These are phyloP conservation scores for Clitoria ternatea DNA, from an alignment of 306 rosid species.

Conservation along the genomic window DNA sequence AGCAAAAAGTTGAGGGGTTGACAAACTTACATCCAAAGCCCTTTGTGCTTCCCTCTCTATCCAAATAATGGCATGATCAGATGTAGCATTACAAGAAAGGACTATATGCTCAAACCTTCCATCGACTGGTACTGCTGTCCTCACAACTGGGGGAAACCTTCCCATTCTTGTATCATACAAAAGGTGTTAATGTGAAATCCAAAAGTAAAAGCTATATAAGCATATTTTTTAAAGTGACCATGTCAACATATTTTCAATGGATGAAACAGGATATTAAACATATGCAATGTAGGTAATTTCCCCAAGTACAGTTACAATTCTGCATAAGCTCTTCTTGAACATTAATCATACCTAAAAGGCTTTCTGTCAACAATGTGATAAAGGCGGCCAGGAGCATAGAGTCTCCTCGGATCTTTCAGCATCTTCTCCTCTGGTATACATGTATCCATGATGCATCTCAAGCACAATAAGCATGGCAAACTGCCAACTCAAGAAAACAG, in stretches of 20 bases:
- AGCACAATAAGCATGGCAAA: constrained; percentile 88
- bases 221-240: not conserved
- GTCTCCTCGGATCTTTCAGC: constrained; percentile 97
- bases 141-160: constrained; percentile 87
- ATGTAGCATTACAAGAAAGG: constrained; percentile 90
- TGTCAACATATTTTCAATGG: not conserved
- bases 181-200: constrained; percentile 2
- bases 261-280: not conserved
- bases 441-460: constrained; percentile 82
- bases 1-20: constrained; percentile 1
- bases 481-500: constrained; percentile 41
- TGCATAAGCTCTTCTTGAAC: not conserved
- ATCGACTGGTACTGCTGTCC: constrained; percentile 94
- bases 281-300: not conserved
- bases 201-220: not conserved
- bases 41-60: constrained; percentile 83
- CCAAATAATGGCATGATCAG: constrained; percentile 95
- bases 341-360: constrained; percentile 61
- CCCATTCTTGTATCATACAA: constrained; percentile 60
- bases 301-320: not conserved
- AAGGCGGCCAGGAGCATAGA: constrained; percentile 95
- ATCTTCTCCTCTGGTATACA: constrained; percentile 78
- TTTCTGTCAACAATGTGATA: constrained; percentile 95
- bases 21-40: constrained; percentile 68
- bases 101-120: constrained; percentile 97